Evolutionary conservation across 371 early-diverging fungal genomes (phyloP).

Genomic region (Blastocladiella emersonii): DNA sequence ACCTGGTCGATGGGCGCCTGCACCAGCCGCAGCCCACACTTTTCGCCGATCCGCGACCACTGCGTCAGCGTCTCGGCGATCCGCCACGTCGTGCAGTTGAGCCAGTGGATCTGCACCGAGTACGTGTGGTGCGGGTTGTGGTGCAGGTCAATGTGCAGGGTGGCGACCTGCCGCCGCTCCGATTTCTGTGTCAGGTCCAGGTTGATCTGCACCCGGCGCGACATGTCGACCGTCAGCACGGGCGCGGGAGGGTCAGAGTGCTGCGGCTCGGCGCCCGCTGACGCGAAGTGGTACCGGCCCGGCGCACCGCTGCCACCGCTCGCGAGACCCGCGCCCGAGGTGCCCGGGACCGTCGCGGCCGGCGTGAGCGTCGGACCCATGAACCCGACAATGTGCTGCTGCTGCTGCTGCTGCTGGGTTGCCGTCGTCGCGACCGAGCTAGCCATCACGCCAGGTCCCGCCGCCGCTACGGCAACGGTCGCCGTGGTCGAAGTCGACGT

Average conservation of each 20-base stretch:
- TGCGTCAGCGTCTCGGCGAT: conserved; percentile 72
- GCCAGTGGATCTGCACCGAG: conserved; percentile 90
- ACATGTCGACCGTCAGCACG: conserved; percentile 38
- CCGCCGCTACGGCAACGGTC: too few species aligned
- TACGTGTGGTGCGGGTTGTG: conserved; percentile 74
- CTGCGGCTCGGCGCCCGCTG: too few species aligned
- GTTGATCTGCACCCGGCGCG: conserved; percentile 53
- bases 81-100: conserved; percentile 79
- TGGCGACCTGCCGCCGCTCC: conserved; percentile 64
- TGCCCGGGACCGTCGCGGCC: too few species aligned
- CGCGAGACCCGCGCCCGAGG: too few species aligned
- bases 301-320: too few species aligned
- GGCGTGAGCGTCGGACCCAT: too few species aligned
- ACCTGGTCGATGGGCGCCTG: conserved; percentile 83
- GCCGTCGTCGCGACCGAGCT: too few species aligned
- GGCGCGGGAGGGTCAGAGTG: too few species aligned
- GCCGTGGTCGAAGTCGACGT: too few species aligned
- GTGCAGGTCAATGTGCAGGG: conserved; percentile 77
- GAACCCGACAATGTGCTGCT: too few species aligned
- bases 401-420: background rate
- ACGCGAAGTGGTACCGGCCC: too few species aligned
- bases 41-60: conserved; percentile 76
- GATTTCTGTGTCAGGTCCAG: conserved; percentile 58
- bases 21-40: conserved; percentile 75
- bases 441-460: too few species aligned